Base-by-base conservation (phyloP, 2,329 filamentous ascomycete species). In the Calonectria henricotiae region DNA sequence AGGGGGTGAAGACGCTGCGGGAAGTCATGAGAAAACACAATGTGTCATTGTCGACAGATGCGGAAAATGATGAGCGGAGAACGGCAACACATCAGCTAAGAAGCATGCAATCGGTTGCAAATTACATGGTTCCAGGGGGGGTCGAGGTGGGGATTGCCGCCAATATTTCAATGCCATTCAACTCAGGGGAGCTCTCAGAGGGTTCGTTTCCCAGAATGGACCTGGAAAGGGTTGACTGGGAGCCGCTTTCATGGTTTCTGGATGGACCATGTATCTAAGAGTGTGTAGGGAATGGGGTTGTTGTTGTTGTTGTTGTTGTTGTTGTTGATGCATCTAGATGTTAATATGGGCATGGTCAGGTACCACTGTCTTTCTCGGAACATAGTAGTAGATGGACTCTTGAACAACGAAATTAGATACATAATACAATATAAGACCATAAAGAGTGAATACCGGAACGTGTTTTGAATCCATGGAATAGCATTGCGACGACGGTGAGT, bases 21-120 rank as follows among this genome's bases (percentile, higher is more conserved):
- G 75, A 82, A 61, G 75, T 82, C 4, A 78, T 82, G 68, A 74
- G 72, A 35, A 81, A 80, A 35, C 78, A 82, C 66, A 79, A 76
- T 32, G 75, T 77, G 17, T 41, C 71, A 4, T 43, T 78, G 17
- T 69, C 72, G 9, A 30, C n/a, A 6, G 37, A 46, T 32, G 25
- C 51, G 2, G 41, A n/a, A n/a, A 6, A 13, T 13, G 13, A 27
- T 12, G 25, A 46, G 15, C 32, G 20, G 11, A 7, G n/a, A 13
- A 12, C 32, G 8, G 2, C 51, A 27, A n/a, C n/a, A 4, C 12
- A 58, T 17, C 51, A 58, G 35, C n/a, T 27, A 13, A 58, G 51
- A 9, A 39, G 20, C 12, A 39, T 58, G 51, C 32, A 58, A 9
- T n/a, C 32, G 17, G 12, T 20, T 5, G 20, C 20, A 27, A 58